Conservation (phyloP, 2,329 filamentous ascomycete genomes). For the Zymoseptoria pseudotritici region DNA sequence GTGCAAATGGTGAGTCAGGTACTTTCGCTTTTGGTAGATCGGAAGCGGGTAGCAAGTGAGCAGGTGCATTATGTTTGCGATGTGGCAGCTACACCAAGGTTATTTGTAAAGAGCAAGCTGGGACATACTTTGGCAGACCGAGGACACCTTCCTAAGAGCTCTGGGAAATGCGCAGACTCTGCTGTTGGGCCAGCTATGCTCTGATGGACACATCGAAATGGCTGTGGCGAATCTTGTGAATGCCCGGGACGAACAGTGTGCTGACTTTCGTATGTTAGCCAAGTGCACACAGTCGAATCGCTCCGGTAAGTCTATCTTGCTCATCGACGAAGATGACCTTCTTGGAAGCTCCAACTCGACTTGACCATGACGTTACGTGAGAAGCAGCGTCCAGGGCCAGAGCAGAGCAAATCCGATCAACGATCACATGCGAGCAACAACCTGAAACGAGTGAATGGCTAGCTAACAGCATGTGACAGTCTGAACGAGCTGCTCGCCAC, state of each 20-base stretch:
- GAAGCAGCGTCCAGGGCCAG: background rate
- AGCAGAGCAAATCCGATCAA: background rate
- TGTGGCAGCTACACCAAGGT: background rate
- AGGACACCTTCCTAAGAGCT: background rate
- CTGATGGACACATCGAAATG: background rate
- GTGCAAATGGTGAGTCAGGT: conserved; percentile 24
- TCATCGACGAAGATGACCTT: background rate
- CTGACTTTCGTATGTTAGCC: conserved; percentile 6
- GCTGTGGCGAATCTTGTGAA: background rate
- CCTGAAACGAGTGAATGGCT: background rate
- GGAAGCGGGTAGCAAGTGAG: background rate
- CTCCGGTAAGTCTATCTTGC: conserved; percentile 55
- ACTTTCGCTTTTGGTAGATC: background rate
- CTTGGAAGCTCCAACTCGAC: conserved; percentile 19
- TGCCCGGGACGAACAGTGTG: background rate
- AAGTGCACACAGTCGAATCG: conserved; percentile 56
- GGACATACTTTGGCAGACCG: background rate
- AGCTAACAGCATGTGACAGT: conserved; percentile 45
- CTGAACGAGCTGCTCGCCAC: conserved; percentile 88
- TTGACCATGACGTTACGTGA: background rate
- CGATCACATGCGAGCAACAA: background rate
- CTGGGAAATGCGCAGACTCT: background rate
- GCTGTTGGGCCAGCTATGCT: background rate
- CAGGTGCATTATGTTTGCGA: background rate
- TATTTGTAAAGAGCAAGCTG: background rate